Conservation (phyloP, 2,329 filamentous ascomycete genomes). For the Monilinia fructicola region DNA sequence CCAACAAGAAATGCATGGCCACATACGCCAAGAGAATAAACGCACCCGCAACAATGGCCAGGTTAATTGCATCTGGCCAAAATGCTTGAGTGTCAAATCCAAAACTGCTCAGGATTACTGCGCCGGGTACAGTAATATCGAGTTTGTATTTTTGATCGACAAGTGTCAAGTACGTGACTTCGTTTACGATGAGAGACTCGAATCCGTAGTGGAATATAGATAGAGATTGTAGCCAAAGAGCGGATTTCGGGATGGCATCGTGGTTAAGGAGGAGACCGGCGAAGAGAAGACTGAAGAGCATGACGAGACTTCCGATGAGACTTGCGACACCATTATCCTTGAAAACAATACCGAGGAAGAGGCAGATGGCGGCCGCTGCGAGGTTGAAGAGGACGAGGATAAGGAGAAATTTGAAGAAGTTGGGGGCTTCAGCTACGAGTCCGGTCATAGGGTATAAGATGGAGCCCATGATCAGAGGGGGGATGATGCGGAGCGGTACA, state of each 20-base stretch:
- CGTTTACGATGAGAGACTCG: slow-evolving; percentile 94
- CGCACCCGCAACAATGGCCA: slow-evolving; percentile 76
- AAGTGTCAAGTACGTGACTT: slow-evolving; percentile 85
- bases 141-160: slow-evolving; percentile 94
- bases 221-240: slow-evolving; percentile 86
- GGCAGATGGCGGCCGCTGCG: slow-evolving; percentile 85
- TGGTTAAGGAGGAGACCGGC: slow-evolving; percentile 93
- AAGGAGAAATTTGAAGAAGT: slow-evolving; percentile 89
- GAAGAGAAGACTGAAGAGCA: slow-evolving; percentile 95
- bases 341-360: slow-evolving; percentile 96
- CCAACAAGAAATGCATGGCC: slow-evolving; percentile 89
- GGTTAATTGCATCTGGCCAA: slow-evolving; percentile 78
- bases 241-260: slow-evolving; percentile 81
- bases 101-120: slow-evolving; percentile 90
- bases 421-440: slow-evolving; percentile 73
- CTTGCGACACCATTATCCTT: slow-evolving; percentile 90
- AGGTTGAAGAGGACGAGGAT: slow-evolving; percentile 95
- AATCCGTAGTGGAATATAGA: slow-evolving; percentile 99
- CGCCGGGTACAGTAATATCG: slow-evolving; percentile 93
- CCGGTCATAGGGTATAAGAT: slow-evolving; percentile 99
- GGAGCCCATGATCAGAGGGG: slow-evolving; percentile 89
- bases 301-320: slow-evolving; percentile 88
- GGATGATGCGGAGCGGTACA: slow-evolving; percentile 87
- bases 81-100: slow-evolving; percentile 87
- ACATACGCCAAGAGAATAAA: slow-evolving; percentile 87